Percentiles rank a stretch among this genome's conserved stretches.
Conservation (phyloP, 2,329 filamentous ascomycete genomes). For the Pseudogymnoascus sp. region DNA sequence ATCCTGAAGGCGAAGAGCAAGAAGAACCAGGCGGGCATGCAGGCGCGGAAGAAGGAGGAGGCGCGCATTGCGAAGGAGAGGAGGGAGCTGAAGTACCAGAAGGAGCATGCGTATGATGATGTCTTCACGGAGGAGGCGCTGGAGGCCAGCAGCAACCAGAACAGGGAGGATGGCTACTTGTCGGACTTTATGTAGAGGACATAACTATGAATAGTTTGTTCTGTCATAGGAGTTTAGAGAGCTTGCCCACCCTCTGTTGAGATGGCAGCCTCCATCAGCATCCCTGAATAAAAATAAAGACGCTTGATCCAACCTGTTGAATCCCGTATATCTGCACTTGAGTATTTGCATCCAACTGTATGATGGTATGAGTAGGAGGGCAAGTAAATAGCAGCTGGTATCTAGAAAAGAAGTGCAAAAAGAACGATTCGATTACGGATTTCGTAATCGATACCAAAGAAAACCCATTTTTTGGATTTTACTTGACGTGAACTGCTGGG, state of each 20-base stretch:
- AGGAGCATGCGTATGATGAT: slow-evolving; percentile 97
- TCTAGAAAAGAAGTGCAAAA: not conserved
- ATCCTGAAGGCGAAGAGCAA: slow-evolving; percentile 62
- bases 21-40: slow-evolving; percentile 55
- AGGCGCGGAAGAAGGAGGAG: slow-evolving; percentile 69
- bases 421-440: not conserved
- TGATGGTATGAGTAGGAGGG: not conserved
- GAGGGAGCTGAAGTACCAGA: slow-evolving; percentile 84
- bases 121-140: slow-evolving; percentile 78
- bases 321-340: not conserved
- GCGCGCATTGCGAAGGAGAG: slow-evolving; percentile 65
- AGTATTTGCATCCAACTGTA: not conserved
- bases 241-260: not conserved
- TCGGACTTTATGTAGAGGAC: slow-evolving; percentile 81
- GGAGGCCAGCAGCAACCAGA: slow-evolving; percentile 72
- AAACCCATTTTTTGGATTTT: slow-evolving; percentile 1
- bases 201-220: not conserved
- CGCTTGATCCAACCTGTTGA: not conserved
- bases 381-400: not conserved
- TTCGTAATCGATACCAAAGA: not conserved
- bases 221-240: not conserved
- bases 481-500: not conserved
- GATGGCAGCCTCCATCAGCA: not conserved
- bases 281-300: not conserved
- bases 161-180: slow-evolving; percentile 66